Conservation (phyloP, 129 eudicot species). For the Glebionis coronaria region DNA sequence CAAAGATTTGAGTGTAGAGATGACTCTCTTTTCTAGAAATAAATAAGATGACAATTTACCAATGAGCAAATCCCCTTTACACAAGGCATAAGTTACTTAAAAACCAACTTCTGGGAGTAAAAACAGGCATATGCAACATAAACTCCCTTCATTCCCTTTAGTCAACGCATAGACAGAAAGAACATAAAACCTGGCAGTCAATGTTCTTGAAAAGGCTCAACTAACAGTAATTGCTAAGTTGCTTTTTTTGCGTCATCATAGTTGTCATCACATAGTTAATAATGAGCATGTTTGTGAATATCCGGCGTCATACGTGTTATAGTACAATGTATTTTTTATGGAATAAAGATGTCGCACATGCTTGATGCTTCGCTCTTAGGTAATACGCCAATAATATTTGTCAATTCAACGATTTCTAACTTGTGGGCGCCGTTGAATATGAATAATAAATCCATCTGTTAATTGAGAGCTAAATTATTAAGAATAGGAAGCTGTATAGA, state of each 20-base stretch:
- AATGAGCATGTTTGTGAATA: conserved; percentile 1
- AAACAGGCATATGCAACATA: conserved; percentile 7
- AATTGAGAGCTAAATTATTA: too few relatives aligned
- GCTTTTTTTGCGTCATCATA: background rate
- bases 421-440: too few relatives aligned
- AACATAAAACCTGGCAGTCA: conserved; percentile 4
- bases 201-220: conserved; percentile 15
- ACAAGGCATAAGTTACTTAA: conserved; percentile 15
- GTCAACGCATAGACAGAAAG: conserved; percentile 24
- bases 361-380: too few relatives aligned
- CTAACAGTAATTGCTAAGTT: conserved; percentile 12
- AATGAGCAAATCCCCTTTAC: conserved; percentile 17
- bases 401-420: too few relatives aligned
- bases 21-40: conserved; percentile 6
- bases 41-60: background rate
- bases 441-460: too few relatives aligned
- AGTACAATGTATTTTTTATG: too few relatives aligned
- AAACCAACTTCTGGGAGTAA: background rate
- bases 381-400: too few relatives aligned
- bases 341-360: too few relatives aligned
- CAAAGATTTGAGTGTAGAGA: background rate
- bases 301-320: too few relatives aligned
- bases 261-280: background rate
- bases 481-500: too few relatives aligned
- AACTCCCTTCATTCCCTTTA: conserved; percentile 16